Percentiles rank a stretch among this genome's conserved stretches.
phyloP scores from a whole-genome alignment of 2,329 filamentous ascomycete species.

The Trichoderma sp. region DNA sequence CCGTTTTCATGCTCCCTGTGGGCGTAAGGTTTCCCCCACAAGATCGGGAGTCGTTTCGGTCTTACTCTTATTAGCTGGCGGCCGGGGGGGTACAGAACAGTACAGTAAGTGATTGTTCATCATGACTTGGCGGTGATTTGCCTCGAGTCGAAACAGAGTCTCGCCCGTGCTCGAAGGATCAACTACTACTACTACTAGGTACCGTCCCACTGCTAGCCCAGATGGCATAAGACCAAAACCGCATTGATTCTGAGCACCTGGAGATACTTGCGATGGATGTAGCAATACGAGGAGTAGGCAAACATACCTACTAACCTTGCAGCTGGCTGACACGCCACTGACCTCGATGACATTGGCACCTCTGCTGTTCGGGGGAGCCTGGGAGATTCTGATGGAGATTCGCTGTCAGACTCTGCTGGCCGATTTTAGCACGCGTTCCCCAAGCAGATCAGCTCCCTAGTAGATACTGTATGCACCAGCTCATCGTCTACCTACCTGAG shows the following conservation, averaged over 20 bases:
- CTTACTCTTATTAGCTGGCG: neutral
- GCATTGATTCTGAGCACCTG: neutral
- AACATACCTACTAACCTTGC: too few species aligned
- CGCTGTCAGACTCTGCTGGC: neutral
- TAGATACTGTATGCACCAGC: neutral
- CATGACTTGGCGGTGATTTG: neutral
- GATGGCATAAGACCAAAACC: neutral
- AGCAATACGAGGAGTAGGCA: neutral
- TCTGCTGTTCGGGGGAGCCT: neutral
- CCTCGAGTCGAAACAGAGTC: neutral
- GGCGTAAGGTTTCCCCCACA: conserved; percentile 7
- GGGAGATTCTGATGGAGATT: neutral
- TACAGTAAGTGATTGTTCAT: neutral
- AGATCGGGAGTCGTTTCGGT: conserved; percentile 10
- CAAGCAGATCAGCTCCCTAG: neutral
- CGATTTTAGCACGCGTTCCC: neutral
- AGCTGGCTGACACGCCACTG: neutral
- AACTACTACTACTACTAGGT: neutral
- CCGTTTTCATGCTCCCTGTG: neutral
- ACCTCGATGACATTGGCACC: neutral
- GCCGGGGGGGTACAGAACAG: neutral
- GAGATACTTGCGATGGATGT: neutral
- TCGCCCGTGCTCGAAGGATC: neutral
- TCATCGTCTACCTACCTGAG: too few species aligned
- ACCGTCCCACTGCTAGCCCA: neutral